These are phyloP conservation scores for Xanthoparmelia taractica DNA, from an alignment of 495 filamentous ascomycete species.

Conservation along the genomic window DNA sequence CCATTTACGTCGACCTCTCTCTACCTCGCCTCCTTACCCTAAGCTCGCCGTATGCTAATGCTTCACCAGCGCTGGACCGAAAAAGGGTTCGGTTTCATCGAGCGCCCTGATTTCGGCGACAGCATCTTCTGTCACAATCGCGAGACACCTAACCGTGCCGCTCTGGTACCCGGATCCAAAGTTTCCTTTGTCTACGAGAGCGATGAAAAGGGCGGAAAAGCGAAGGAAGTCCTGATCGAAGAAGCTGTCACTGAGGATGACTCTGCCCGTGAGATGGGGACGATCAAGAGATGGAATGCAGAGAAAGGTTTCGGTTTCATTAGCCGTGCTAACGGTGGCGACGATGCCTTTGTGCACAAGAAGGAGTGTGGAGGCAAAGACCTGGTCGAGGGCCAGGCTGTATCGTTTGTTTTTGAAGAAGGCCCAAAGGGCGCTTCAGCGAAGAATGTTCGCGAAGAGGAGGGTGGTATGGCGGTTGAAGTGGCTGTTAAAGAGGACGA, in stretches of 20 bases:
- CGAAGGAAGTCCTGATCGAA: slow-evolving; percentile 13
- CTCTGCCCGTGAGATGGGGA: slow-evolving; percentile 9
- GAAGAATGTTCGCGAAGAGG: slow-evolving; percentile 15
- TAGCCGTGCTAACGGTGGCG: slow-evolving; percentile 7
- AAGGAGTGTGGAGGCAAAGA: slow-evolving; percentile 15
- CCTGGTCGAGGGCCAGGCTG: slow-evolving; percentile 12
- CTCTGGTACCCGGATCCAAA: slow-evolving; percentile 10
- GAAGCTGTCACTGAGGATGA: slow-evolving; percentile 8
- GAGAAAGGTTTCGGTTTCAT: slow-evolving; percentile 22
- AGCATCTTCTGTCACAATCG: slow-evolving; percentile 17
- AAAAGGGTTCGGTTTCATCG: slow-evolving; percentile 21
- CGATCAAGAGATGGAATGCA: slow-evolving; percentile 17
- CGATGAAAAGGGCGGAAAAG: slow-evolving; percentile 18
- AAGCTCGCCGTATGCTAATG: not conserved
- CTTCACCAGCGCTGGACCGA: slow-evolving; percentile 13
- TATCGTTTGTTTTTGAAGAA: slow-evolving; percentile 17
- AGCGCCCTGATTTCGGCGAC: slow-evolving; percentile 3
- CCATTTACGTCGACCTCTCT: no score
- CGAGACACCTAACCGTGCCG: slow-evolving; percentile 5
- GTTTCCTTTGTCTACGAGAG: slow-evolving; percentile 17
- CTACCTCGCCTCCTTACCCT: not conserved
- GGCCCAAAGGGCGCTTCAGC: slow-evolving; percentile 15
- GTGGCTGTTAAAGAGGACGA: slow-evolving; percentile 12
- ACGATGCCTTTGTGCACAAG: slow-evolving; percentile 18
- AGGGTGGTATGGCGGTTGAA: slow-evolving; percentile 6